These are phyloP conservation scores for Medakamo hakoo DNA, from an alignment of 139 green algal genomes.

Conservation along the genomic window DNA sequence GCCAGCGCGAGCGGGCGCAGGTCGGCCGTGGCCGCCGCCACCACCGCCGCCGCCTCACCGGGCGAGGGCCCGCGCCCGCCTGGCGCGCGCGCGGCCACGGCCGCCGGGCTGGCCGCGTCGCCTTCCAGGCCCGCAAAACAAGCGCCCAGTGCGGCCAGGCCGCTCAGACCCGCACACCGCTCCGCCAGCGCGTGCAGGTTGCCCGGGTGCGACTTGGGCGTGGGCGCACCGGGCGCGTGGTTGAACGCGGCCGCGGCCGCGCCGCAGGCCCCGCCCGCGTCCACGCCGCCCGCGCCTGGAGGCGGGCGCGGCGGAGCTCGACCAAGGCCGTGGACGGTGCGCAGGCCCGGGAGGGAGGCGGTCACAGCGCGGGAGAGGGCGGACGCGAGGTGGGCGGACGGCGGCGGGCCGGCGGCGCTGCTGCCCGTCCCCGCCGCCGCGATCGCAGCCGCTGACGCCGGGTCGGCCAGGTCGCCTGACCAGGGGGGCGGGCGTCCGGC, in stretches of 20 bases:
- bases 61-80: too few relatives aligned
- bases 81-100: background rate
- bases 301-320: too few relatives aligned
- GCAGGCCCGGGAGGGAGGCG: too few relatives aligned
- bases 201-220: background rate
- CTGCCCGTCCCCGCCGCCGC: too few relatives aligned
- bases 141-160: background rate
- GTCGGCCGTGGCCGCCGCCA: background rate
- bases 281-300: too few relatives aligned
- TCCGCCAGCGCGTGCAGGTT: background rate
- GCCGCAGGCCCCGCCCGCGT: background rate
- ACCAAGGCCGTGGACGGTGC: too few relatives aligned
- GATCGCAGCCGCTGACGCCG: too few relatives aligned
- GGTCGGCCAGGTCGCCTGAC: too few relatives aligned
- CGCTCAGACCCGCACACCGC: too few relatives aligned
- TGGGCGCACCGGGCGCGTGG: background rate
- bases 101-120: background rate
- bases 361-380: background rate
- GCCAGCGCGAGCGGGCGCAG: slow-evolving; percentile 9
- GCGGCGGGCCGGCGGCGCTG: too few relatives aligned
- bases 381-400: background rate
- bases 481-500: background rate
- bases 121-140: background rate
- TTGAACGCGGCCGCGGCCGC: background rate
- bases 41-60: too few relatives aligned